Conservation (phyloP, 2,329 filamentous ascomycete genomes). For the Neoascochyta sp. region DNA sequence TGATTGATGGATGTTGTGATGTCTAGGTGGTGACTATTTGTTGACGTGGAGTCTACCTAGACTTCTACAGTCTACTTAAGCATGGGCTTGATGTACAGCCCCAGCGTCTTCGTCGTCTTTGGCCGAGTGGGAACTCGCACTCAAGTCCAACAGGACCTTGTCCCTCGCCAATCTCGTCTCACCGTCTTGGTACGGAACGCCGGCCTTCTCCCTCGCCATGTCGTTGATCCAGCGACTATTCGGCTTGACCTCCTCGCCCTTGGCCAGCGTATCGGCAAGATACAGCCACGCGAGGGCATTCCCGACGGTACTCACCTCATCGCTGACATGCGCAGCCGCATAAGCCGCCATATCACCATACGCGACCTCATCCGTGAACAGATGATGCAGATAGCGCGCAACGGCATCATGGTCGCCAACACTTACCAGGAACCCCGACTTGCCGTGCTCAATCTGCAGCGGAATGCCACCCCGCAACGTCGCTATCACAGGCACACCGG, state of each 20-base stretch:
- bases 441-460: conserved; percentile 67
- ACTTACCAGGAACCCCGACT: conserved; percentile 71
- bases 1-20: no score
- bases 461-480: conserved; percentile 76
- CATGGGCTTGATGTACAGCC: no score
- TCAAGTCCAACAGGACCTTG: not conserved
- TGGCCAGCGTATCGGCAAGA: conserved; percentile 63
- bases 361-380: conserved; percentile 63
- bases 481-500: conserved; percentile 73
- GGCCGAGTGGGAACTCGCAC: no score
- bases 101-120: no score
- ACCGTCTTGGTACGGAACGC: conserved; percentile 53
- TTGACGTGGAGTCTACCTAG: no score
- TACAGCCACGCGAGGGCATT: conserved; percentile 76
- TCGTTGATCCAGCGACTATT: conserved; percentile 69
- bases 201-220: conserved; percentile 64
- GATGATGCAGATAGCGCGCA: conserved; percentile 60
- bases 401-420: conserved; percentile 67
- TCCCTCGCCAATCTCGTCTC: conserved; percentile 59
- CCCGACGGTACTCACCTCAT: conserved; percentile 78
- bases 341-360: conserved; percentile 65
- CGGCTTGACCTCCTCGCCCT: conserved; percentile 57
- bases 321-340: conserved; percentile 65
- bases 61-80: no score
- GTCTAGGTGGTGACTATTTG: no score